Evolutionary conservation across 306 rosid species (phyloP), one percentile per base, ranked within the genome.

Genomic region (Lagenaria siceraria): DNA sequence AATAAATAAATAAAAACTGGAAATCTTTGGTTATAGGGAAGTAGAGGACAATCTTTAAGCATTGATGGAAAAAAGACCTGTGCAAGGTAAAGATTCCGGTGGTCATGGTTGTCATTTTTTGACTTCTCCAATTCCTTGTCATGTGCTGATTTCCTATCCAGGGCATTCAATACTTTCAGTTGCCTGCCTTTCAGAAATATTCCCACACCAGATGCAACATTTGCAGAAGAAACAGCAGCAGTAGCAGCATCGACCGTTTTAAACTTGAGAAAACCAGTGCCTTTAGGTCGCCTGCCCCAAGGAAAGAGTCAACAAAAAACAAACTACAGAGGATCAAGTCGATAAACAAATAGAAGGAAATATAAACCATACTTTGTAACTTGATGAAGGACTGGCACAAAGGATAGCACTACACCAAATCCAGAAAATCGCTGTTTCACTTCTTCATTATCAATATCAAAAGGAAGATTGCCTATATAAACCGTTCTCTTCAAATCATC

Each of bases 181-280:
- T 88, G 92, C 83, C 97, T 85, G 71, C 97, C 99, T 70, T 89
- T 92, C 43, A 95, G 85, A 74, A 83, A 74, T 83, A 95, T 85
- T 64, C 97, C 99, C 68, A 82, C 35, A 72, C 90, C 89, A 62
- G 97, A 86, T 61, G 83, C 91, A 66, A 85, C 81, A 78, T 81
- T 80, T 7, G 92, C 97, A 25, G 93, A 77, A 64, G 93, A 86
- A 84, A 90, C 82, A 40, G 97, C 99, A 88, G 85, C 87, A 79
- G 79, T 36, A 58, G 93, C 92, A 29, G 92, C 97, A 76, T 90
- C 93, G 22, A n/a, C 60, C 3, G 91, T 88, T 83, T 90, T 90
- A 76, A 95, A 95, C 85, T 84, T 92, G 12, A 95, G 97, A 86
- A 95, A 95, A 84, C 96, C 99, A 72, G 97, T 90, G 76, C 99